These are phyloP conservation scores for Lenwebbia sp. DNA, from an alignment of 345 rosid genomes.

Conservation along the genomic window DNA sequence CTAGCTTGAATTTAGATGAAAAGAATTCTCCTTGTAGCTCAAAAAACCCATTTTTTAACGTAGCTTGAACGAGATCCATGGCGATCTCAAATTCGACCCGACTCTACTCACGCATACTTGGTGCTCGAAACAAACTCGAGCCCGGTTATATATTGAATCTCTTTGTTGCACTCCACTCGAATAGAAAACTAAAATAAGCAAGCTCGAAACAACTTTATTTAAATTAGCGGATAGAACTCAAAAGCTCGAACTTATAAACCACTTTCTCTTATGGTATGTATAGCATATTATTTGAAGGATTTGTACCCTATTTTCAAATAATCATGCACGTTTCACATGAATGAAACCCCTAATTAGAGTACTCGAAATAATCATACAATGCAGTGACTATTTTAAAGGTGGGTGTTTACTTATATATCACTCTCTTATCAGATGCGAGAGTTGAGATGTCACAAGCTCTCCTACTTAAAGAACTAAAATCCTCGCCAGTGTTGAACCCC, in stretches of 20 bases:
- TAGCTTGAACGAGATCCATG: not conserved
- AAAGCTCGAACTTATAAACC: not conserved
- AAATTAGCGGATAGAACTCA: not conserved
- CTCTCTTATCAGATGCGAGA: no score
- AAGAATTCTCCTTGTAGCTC: not conserved
- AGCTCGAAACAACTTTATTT: not conserved
- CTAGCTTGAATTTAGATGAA: not conserved
- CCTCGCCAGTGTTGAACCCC: no score
- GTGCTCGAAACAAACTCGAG: not conserved
- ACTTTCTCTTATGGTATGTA: accelerated
- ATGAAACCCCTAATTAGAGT: not conserved
- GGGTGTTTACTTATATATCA: no score
- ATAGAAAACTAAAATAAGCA: not conserved
- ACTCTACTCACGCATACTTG: not conserved
- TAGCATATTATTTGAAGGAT: not conserved
- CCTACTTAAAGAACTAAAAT: no score
- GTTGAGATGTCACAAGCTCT: no score
- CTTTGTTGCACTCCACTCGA: not conserved
- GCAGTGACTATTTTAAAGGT: not conserved
- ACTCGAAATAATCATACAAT: not conserved
- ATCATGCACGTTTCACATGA: accelerated
- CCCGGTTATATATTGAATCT: not conserved
- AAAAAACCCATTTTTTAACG: not conserved
- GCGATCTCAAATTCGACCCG: not conserved
- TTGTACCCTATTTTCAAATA: accelerated